Percentiles rank a stretch among this genome's conserved stretches.
Conservation (phyloP, 2,329 filamentous ascomycete genomes). For the Ophiostoma fasciatum region DNA sequence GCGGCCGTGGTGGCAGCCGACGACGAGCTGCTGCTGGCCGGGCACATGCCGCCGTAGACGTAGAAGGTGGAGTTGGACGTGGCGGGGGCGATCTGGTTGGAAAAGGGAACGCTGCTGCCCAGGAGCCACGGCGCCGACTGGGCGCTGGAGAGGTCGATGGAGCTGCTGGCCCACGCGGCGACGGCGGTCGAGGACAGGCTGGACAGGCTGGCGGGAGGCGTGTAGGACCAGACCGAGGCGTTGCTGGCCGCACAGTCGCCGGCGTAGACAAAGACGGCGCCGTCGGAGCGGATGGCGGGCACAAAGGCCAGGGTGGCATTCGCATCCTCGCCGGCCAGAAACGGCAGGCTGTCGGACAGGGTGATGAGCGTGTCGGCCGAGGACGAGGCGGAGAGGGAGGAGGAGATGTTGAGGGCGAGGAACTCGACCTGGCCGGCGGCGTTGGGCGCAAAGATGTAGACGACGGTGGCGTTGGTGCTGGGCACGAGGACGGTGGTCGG, state of each 20-base stretch:
- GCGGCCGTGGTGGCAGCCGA: conserved; percentile 18
- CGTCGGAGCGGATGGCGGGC: conserved; percentile 50
- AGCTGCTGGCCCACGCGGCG: conserved; percentile 5
- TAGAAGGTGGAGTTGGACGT: conserved; percentile 46
- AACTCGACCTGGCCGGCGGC: conserved; percentile 32
- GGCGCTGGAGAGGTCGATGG: conserved; percentile 1
- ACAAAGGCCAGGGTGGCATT: conserved; percentile 44
- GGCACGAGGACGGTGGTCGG: conserved; percentile 58
- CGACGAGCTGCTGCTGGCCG: conserved; percentile 19
- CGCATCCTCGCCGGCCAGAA: conserved; percentile 30
- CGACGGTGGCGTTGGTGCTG: conserved; percentile 26
- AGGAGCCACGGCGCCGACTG: conserved; percentile 32
- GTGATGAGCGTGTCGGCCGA: conserved; percentile 24
- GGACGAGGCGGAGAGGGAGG: conserved; percentile 34
- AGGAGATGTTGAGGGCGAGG: conserved; percentile 50
- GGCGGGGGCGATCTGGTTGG: conserved; percentile 38
- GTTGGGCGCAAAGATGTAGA: conserved; percentile 55
- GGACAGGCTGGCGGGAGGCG: conserved; percentile 7
- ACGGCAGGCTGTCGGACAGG: conserved; percentile 45
- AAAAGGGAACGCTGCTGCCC: conserved; percentile 50
- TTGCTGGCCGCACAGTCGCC: conserved; percentile 49
- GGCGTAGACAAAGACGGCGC: conserved; percentile 57
- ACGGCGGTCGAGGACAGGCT: background rate
- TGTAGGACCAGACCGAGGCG: conserved; percentile 52
- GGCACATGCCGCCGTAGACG: conserved; percentile 85